These are phyloP conservation scores for Lecanicillium sp. DNA, from an alignment of 2,329 filamentous ascomycete species.

Conservation along the genomic window DNA sequence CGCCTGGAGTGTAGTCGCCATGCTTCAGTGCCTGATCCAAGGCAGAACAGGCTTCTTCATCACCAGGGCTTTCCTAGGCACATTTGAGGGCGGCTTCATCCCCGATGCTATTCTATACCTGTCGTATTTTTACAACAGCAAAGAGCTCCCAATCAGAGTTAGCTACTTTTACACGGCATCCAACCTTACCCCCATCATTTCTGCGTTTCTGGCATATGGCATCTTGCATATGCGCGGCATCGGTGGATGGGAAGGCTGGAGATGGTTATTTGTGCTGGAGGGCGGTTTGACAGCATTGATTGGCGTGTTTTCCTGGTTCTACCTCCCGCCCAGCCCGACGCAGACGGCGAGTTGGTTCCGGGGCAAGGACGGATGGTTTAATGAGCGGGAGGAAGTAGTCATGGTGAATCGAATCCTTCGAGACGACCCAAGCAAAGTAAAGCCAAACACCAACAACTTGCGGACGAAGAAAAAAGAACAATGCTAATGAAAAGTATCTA, in stretches of 20 bases:
- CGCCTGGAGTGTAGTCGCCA: constrained; percentile 41
- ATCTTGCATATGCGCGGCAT: constrained; percentile 32
- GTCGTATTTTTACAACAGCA: constrained; percentile 35
- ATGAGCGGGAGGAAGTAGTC: constrained; percentile 48
- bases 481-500: not conserved
- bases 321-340: constrained; percentile 44
- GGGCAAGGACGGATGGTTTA: constrained; percentile 50
- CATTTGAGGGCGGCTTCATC: constrained; percentile 31
- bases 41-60: constrained; percentile 10
- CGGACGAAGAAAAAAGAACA: not conserved
- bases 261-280: constrained; percentile 50
- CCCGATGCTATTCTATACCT: constrained; percentile 31
- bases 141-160: constrained; percentile 29
- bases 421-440: constrained; percentile 47
- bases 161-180: constrained; percentile 34
- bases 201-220: constrained; percentile 28
- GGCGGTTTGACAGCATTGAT: constrained; percentile 35
- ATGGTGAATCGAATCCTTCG: constrained; percentile 50
- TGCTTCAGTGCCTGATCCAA: constrained; percentile 11
- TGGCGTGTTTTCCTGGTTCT: constrained; percentile 42
- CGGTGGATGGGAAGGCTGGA: constrained; percentile 27
- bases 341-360: constrained; percentile 44
- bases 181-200: constrained; percentile 29
- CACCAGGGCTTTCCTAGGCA: constrained; percentile 23
- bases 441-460: too few relatives aligned